These are phyloP conservation scores for Trypanosoma cruzi DNA, from an alignment of 208 protist species.

Conservation along the genomic window DNA sequence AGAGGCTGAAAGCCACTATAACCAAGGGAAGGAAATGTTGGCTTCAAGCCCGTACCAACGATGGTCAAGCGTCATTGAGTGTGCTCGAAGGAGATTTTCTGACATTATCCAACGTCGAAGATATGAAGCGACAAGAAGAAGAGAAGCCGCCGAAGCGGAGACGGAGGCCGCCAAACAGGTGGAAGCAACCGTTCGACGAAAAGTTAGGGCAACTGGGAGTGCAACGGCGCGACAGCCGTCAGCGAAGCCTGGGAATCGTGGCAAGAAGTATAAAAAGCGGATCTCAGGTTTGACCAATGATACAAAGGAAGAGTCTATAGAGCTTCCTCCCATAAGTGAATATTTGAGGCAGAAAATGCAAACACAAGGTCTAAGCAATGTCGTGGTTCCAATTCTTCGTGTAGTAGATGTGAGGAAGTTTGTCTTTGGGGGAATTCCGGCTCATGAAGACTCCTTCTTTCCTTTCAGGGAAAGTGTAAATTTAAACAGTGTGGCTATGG, in stretches of 20 bases:
- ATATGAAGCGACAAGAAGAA: slow-evolving; percentile 13
- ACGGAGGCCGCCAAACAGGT: slow-evolving; percentile 4
- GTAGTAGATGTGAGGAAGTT: slow-evolving; percentile 8
- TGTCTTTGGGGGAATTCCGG: slow-evolving; percentile 15
- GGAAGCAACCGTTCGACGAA: slow-evolving; percentile 2
- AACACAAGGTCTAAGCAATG: slow-evolving; percentile 7
- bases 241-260: background rate
- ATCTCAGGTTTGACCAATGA: background rate
- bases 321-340: slow-evolving; percentile 25
- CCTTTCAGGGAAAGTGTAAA: slow-evolving; percentile 20
- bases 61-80: slow-evolving; percentile 27
- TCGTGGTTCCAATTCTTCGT: slow-evolving; percentile 19
- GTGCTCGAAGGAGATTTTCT: slow-evolving; percentile 13
- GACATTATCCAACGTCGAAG: slow-evolving; percentile 16
- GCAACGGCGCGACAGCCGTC: background rate
- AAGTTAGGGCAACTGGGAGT: background rate
- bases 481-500: slow-evolving; percentile 25
- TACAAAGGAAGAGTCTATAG: slow-evolving; percentile 17
- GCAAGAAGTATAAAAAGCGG: slow-evolving; percentile 7
- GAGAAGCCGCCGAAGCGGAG: slow-evolving; percentile 7
- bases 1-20: slow-evolving; percentile 16
- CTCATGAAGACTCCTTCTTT: slow-evolving; percentile 33
- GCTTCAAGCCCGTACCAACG: slow-evolving; percentile 28
- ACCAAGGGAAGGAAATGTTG: slow-evolving; percentile 7
- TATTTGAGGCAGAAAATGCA: slow-evolving; percentile 15